phyloP scores from a whole-genome alignment of 2,329 filamentous ascomycete genomes.

The Pseudogymnoascus destructans region DNA sequence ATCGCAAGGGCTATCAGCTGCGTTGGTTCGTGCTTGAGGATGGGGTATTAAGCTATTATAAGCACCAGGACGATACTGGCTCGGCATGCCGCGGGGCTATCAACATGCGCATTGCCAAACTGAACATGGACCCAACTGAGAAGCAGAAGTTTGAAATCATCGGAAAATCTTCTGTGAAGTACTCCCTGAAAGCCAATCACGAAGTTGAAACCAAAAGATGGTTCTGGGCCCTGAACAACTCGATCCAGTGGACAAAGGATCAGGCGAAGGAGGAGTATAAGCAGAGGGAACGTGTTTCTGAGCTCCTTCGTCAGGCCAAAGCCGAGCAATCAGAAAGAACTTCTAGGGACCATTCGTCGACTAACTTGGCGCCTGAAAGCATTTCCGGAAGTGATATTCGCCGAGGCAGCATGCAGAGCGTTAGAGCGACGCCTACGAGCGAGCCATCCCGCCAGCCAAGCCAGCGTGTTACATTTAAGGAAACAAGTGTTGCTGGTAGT shows the following conservation, averaged over 20 bases:
- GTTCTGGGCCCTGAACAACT: constrained; percentile 99
- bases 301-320: constrained; percentile 66
- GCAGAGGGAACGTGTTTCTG: constrained; percentile 59
- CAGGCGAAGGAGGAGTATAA: constrained; percentile 84
- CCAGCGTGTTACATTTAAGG: constrained; percentile 22
- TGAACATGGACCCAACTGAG: constrained; percentile 94
- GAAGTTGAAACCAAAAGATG: constrained; percentile 96
- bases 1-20: constrained; percentile 90
- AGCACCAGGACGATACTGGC: constrained; percentile 93
- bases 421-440: constrained; percentile 18
- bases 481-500: constrained; percentile 27
- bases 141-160: constrained; percentile 97
- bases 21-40: constrained; percentile 98
- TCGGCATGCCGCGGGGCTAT: constrained; percentile 95
- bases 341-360: constrained; percentile 30
- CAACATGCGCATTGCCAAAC: constrained; percentile 91
- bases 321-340: constrained; percentile 52
- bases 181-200: constrained; percentile 94
- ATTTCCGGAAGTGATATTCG: constrained; percentile 27
- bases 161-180: constrained; percentile 96
- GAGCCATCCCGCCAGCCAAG: constrained; percentile 19
- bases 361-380: constrained; percentile 18
- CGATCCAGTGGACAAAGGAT: constrained; percentile 96
- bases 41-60: constrained; percentile 96
- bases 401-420: constrained; percentile 33